phyloP scores from a whole-genome alignment of 1,139 yeast species.

The Saccharomyces uvarum region DNA sequence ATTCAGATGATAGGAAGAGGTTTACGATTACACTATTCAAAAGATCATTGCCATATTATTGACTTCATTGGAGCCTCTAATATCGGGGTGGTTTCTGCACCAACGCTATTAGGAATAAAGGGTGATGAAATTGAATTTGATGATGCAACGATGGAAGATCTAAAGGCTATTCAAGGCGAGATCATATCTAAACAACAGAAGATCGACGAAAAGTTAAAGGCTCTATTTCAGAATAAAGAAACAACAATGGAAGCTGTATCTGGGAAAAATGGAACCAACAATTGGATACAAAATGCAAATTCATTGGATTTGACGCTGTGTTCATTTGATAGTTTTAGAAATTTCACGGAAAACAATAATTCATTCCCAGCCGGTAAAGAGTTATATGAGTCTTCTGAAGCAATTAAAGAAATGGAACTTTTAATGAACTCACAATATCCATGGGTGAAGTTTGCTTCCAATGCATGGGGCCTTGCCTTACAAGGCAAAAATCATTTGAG shows the following conservation, averaged over 20 bases:
- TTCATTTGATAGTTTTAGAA: slow-evolving; percentile 28
- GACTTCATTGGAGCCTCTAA: slow-evolving; percentile 65
- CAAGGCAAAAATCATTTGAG: slow-evolving; percentile 21
- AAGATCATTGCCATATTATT: slow-evolving; percentile 61
- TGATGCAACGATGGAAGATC: slow-evolving; percentile 33
- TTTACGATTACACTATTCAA: slow-evolving; percentile 53
- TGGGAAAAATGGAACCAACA: slow-evolving; percentile 5
- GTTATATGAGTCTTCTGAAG: slow-evolving; percentile 2
- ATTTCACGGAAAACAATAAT: slow-evolving; percentile 15
- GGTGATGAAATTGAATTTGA: slow-evolving; percentile 33
- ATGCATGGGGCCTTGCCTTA: slow-evolving; percentile 27
- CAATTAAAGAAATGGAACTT: slow-evolving; percentile 13
- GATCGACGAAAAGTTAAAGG: slow-evolving; percentile 6
- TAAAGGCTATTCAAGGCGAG: slow-evolving; percentile 29
- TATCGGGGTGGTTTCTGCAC: slow-evolving; percentile 54
- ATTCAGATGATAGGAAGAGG: slow-evolving; percentile 94
- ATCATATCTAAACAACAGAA: slow-evolving; percentile 12
- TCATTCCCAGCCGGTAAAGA: slow-evolving; percentile 4
- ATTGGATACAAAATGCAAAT: slow-evolving; percentile 13
- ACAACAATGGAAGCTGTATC: slow-evolving; percentile 1
- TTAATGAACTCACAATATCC: slow-evolving; percentile 24
- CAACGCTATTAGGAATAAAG: slow-evolving; percentile 48
- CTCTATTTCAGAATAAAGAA: neutral
- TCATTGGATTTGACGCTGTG: slow-evolving; percentile 29
- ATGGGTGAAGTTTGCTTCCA: slow-evolving; percentile 25